Conservation (phyloP, 2,329 filamentous ascomycete species). For the Phaeophleospora eucalypticola region DNA sequence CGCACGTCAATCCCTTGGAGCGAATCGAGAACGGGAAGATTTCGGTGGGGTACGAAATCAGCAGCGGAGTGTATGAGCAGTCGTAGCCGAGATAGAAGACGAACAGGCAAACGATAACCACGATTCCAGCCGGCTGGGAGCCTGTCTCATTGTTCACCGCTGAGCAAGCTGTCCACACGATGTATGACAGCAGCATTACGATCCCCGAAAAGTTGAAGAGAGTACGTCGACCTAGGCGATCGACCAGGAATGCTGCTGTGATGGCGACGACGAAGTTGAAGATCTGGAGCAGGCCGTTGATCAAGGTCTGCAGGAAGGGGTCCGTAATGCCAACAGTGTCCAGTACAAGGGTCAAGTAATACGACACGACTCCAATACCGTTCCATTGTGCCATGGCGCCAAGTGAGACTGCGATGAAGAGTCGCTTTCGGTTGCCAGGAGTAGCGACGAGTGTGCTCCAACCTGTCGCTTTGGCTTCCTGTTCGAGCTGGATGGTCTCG, state of each 20-base stretch:
- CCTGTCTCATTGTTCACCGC: slow-evolving; percentile 18
- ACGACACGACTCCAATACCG: slow-evolving; percentile 28
- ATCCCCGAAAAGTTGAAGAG: slow-evolving; percentile 16
- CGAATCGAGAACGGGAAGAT: slow-evolving; percentile 22
- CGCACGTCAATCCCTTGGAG: slow-evolving; percentile 25
- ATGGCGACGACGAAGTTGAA: slow-evolving; percentile 19
- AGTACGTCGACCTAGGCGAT: slow-evolving; percentile 14
- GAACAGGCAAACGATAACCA: slow-evolving; percentile 23
- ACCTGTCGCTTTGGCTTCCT: slow-evolving; percentile 45
- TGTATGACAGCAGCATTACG: slow-evolving; percentile 16
- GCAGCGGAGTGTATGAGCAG: slow-evolving; percentile 19
- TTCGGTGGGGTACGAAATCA: slow-evolving; percentile 24
- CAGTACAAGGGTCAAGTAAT: slow-evolving; percentile 16
- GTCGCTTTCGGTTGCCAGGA: slow-evolving; percentile 33
- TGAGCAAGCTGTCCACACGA: slow-evolving; percentile 18
- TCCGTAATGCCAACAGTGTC: slow-evolving; percentile 38
- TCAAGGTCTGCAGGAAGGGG: slow-evolving; percentile 16
- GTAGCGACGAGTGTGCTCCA: slow-evolving; percentile 16
- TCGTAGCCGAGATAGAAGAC: slow-evolving; percentile 23
- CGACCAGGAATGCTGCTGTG: slow-evolving; percentile 13
- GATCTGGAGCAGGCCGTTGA: slow-evolving; percentile 16
- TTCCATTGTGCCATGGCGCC: slow-evolving; percentile 37
- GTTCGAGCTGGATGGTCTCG: slow-evolving; percentile 53
- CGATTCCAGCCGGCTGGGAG: slow-evolving; percentile 20
- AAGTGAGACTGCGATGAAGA: slow-evolving; percentile 36